These are phyloP conservation scores for Chionographis japonica DNA, from an alignment of 106 monocot genomes.

Conservation along the genomic window DNA sequence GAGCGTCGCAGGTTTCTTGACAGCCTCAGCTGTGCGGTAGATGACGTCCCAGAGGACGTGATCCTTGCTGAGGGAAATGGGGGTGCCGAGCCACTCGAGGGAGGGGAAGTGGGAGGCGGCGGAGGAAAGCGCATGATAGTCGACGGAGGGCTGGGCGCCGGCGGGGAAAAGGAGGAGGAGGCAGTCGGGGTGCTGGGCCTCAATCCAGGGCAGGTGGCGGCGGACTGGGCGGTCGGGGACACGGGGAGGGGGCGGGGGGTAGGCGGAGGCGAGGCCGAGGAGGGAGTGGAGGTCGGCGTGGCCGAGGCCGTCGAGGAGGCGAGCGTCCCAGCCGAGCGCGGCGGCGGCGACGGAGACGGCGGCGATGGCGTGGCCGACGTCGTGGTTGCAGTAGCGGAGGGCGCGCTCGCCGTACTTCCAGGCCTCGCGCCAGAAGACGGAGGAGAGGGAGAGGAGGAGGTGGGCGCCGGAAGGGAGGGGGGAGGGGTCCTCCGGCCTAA, in stretches of 20 bases:
- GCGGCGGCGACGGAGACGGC: conserved; percentile 68
- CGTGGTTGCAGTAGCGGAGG: conserved; percentile 93
- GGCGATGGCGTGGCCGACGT: conserved; percentile 87
- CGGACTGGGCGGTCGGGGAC: conserved; percentile 40
- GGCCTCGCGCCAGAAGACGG: conserved; percentile 93
- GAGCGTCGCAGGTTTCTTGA: conserved; percentile 59
- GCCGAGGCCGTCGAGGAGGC: conserved; percentile 68
- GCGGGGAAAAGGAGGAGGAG: conserved; percentile 63
- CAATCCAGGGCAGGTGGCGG: conserved; percentile 65
- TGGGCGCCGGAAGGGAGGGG: conserved; percentile 3
- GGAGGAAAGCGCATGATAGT: conserved; percentile 32
- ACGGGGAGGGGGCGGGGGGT: conserved; percentile 15
- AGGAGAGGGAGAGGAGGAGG: conserved; percentile 56
- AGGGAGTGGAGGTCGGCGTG: conserved; percentile 45
- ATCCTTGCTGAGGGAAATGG: conserved; percentile 79
- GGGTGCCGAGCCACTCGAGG: conserved; percentile 64
- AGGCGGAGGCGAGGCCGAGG: conserved; percentile 24
- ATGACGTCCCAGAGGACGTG: conserved; percentile 95
- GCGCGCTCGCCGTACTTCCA: conserved; percentile 99
- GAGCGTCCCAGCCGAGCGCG: conserved; percentile 77
- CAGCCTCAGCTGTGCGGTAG: conserved; percentile 65
- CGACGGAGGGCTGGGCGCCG: conserved; percentile 19
- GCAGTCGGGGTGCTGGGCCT: conserved; percentile 86
- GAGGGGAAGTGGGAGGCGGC: conserved; percentile 23
- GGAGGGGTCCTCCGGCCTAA: conserved; percentile 10